phyloP scores from a whole-genome alignment of 345 rosid species.

The Heritiera littoralis region DNA sequence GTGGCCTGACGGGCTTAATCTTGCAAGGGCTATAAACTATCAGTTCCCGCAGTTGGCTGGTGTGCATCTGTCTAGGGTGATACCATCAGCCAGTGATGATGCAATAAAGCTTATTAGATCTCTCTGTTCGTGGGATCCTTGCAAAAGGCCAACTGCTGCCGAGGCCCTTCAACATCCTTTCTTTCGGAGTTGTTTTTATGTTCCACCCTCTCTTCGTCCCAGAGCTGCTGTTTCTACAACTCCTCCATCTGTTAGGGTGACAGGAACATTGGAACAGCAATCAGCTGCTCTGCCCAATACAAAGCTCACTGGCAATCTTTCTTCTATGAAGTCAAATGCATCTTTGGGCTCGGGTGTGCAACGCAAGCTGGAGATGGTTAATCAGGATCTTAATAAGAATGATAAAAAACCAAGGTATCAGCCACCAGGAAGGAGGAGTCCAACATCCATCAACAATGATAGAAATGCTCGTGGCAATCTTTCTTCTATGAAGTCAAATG shows the following conservation, averaged over 20 bases:
- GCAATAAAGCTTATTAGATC: constrained; percentile 27
- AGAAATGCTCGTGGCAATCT: constrained; percentile 38
- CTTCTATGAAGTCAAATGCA: constrained; percentile 51
- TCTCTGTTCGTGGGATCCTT: constrained; percentile 97
- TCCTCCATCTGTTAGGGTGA: constrained; percentile 69
- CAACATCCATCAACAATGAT: constrained; percentile 43
- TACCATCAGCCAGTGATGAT: constrained; percentile 24
- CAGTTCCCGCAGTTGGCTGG: constrained; percentile 59
- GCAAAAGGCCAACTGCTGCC: constrained; percentile 78
- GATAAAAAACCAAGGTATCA: constrained; percentile 60
- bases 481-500: constrained; percentile 50
- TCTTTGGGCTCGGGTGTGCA: constrained; percentile 57
- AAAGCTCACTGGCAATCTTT: constrained; percentile 42
- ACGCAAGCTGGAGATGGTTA: constrained; percentile 56
- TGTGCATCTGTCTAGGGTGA: constrained; percentile 17
- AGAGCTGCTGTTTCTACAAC: constrained; percentile 53
- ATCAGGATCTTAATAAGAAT: constrained; percentile 53
- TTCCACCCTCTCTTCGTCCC: constrained; percentile 83
- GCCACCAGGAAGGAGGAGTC: constrained; percentile 73
- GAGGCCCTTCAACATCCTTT: constrained; percentile 95
- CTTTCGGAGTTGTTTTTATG: constrained; percentile 88
- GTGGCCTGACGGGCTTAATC: constrained; percentile 87
- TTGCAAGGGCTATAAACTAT: constrained; percentile 75
- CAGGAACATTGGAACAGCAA: constrained; percentile 54
- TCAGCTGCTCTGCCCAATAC: constrained; percentile 36